Base-by-base conservation (phyloP, 202 grass and related monocot genomes). In the Tripidium arundinaceum region DNA sequence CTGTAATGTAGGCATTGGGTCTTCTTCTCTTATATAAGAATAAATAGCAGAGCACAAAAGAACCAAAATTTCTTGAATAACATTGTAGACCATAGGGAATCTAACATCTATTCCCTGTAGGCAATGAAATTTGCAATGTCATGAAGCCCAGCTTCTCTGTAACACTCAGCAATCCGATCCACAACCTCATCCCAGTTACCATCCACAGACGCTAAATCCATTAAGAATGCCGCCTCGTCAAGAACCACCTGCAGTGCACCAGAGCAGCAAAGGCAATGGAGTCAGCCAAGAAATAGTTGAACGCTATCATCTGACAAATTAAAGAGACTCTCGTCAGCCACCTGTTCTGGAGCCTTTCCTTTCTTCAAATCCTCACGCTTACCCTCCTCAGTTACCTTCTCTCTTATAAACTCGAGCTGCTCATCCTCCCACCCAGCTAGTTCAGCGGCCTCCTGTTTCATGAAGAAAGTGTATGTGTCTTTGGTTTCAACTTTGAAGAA, bases 401-500 rank as follows among this genome's bases (percentile, higher is more conserved):
- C 96, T 70, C 91, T 85, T 74, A 98, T 86, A 72, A 93, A 98
- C 62, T 98, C 92, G 4, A 98, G 93, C 41, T 98, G 96, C 80
- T 98, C 96, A 78, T 98, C 96, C 76, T 98, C 92, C 96, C 96
- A 98, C 61, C 88, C 87, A 58, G 92, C 96, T 91, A 98, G 68
- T 65, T 90, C 92, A 80, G 95, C 95, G 40, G 91, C 92, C 73
- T 98, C 96, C 96, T 98, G 82, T 58, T 42, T 62, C 47, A 36
- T 13, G 4, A 15, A 75, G 59, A 79, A 39, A 3, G 19, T 50
- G 1, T 26, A 25, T 16, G 21, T 8, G 55, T 29, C 19, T 58
- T 12, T 79, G 18, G 47, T 72, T 73, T 58, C n/a, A 75, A 57
- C n/a, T 57, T 57, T 57, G 2, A 57, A 6, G 60, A 45, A n/a